Evolutionary conservation across 768 basidiomycete genomes (phyloP), one percentile per base, ranked within the genome.

Genomic region (Collybia sp.): DNA sequence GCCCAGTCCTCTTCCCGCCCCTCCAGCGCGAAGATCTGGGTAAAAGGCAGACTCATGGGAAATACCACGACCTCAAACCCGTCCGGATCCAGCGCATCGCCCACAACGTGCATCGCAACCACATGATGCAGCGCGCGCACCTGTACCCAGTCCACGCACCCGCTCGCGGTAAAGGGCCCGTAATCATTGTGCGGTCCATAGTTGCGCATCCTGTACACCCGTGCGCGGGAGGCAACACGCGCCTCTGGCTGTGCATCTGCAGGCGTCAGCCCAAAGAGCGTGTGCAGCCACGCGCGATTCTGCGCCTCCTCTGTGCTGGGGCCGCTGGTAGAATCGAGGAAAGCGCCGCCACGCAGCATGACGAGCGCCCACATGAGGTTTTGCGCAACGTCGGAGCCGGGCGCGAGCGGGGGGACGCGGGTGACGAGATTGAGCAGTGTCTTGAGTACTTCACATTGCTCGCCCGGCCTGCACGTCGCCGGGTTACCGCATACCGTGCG

Each of bases 91-190:
- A 66, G 33, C 35, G 75, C 35, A 13, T 37, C 35, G 3, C 17
- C 73, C 9, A 77, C 59, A 17, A 82, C 47, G 49, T 82, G 70
- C 71, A 76, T 71, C 5, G 73, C 73, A 25, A 86, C 63, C 36
- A 73, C 66, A 54, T 82, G 80, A 40, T 79, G 79, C 16, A 85
- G 59, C 42, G 68, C 74, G 53, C 67, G 68, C 30, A 85, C 37
- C 58, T 83, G 81, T 17, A 63, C 65, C 85, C 85, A 87, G 53
- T 87, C 72, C 3, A 85, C 76, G 37, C 59, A 62, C 9, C 74
- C 75, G 16, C 69, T 68, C 15, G 58, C 53, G 46, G 71, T 45
- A 56, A 79, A 79, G 2, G 85, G 85, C 1, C 84, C 85, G 49
- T 72, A 87, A 2, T 59, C 59, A 47, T 72, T 79, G 8, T 67